Evolutionary conservation across 768 basidiomycete species (phyloP), one percentile per base, ranked within the genome.

Genomic region (Mycena filopes): DNA sequence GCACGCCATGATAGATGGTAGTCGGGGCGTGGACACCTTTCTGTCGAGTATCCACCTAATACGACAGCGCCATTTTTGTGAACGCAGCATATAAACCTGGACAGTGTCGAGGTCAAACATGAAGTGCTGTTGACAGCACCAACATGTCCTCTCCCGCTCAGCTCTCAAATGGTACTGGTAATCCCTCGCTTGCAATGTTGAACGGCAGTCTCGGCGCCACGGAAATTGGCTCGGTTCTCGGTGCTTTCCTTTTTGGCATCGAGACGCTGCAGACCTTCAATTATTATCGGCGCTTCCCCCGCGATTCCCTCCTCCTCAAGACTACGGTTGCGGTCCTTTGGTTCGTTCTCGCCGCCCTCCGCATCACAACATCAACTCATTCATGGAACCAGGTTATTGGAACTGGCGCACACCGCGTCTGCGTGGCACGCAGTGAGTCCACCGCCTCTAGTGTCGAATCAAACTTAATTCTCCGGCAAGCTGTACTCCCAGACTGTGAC

Each of bases 321-420:
- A 28, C 23, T 29, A 33, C 47, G 5, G 58, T 60, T 5, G 20
- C 13, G 7, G n/a, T 15, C 28, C 31, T 40, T 49, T n/a, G 50
- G 7, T 11, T 28, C 7, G n/a, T 3, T 10, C 15, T 31, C n/a
- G 15, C n/a, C 15, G n/a, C 11, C 6, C 2, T 51, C 15, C n/a
- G 11, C 31, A 36, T 5, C 18, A 13, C n/a, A 28, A 43, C 6
- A 21, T 5, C n/a, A 18, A 12, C 33, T 53, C 50, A 53, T 53
- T 5, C n/a, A 2, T 11, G 18, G 13, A 9, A 4, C 9, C n/a
- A 55, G 60, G 60, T 25, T 54, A 13, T 36, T 62, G 29, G 60
- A 62, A 45, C 51, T 62, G 36, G 60, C 51, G 16, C 43, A 62
- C 29, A 62, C 60, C 21, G 47, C 54, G 36, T 62, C 60, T 20